These are phyloP conservation scores for Brassica juncea DNA, from an alignment of 345 rosid species.

Conservation along the genomic window DNA sequence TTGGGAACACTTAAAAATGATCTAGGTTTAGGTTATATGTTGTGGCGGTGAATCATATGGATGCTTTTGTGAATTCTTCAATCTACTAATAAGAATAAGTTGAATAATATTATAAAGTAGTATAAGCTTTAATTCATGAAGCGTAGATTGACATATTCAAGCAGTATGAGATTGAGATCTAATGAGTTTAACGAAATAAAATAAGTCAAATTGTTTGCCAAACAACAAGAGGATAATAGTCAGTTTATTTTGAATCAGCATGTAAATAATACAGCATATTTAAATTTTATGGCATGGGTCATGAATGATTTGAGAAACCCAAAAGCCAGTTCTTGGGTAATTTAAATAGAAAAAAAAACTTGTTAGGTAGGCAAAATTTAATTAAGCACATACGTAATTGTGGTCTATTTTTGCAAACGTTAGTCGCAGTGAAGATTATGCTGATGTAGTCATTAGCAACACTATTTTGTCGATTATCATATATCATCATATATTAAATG, in stretches of 20 bases:
- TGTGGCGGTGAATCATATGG: conserved; percentile 30
- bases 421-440: conserved; percentile 7
- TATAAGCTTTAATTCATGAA: background rate
- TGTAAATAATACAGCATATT: conserved; percentile 1
- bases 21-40: conserved; percentile 31
- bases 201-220: background rate
- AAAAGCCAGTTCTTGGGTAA: conserved; percentile 27
- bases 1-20: conserved; percentile 9
- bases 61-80: conserved; percentile 23
- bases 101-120: background rate
- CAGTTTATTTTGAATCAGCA: conserved; percentile 23
- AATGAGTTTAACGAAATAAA: background rate
- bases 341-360: background rate
- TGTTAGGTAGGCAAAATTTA: conserved; percentile 34
- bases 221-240: background rate
- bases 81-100: background rate
- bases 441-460: background rate
- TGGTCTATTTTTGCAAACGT: conserved; percentile 20
- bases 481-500: conserved; percentile 17
- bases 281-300: conserved; percentile 35
- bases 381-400: conserved; percentile 26
- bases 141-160: background rate
- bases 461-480: background rate
- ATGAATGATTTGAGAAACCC: conserved; percentile 26
- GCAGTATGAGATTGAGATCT: background rate